Evolutionary conservation across 345 rosid genomes (phyloP).

Genomic region (Boechera retrofracta): DNA sequence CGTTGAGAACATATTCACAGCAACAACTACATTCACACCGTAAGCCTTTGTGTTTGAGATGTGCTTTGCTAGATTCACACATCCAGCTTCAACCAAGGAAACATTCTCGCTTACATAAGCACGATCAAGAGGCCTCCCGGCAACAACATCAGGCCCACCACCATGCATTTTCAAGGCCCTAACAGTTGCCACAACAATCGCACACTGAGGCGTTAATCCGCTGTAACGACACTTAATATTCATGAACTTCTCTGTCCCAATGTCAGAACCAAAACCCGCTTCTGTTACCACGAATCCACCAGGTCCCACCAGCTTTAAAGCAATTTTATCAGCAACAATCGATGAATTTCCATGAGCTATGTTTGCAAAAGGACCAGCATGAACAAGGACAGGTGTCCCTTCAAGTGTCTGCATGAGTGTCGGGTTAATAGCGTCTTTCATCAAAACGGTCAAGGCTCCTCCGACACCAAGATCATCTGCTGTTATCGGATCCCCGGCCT

Average conservation of each 20-base stretch:
- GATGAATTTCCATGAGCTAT: conserved; percentile 99
- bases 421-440: conserved; percentile 98
- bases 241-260: conserved; percentile 97
- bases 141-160: conserved; percentile 95
- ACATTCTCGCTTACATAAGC: conserved; percentile 92
- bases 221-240: conserved; percentile 94
- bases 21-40: conserved; percentile 93
- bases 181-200: conserved; percentile 93
- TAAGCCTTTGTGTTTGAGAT: conserved; percentile 84
- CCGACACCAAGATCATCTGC: conserved; percentile 99
- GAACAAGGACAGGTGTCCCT: conserved; percentile 98
- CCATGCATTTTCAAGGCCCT: conserved; percentile 99
- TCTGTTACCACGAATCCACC: conserved; percentile 97
- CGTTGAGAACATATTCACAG: conserved; percentile 90
- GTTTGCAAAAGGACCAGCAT: conserved; percentile 99
- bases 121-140: conserved; percentile 94
- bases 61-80: conserved; percentile 92
- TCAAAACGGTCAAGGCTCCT: conserved; percentile 94
- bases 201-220: conserved; percentile 89
- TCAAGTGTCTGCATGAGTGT: conserved; percentile 99
- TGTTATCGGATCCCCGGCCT: conserved; percentile 90
- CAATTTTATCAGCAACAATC: conserved; percentile 95
- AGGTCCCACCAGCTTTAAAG: conserved; percentile 92
- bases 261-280: conserved; percentile 99
- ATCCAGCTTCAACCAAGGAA: conserved; percentile 90